A percentile compares a stretch with the other conserved stretches of the same genome.
phyloP scores from a whole-genome alignment of 1,284 basidiomycete genomes.

The Dichomitus squalens region DNA sequence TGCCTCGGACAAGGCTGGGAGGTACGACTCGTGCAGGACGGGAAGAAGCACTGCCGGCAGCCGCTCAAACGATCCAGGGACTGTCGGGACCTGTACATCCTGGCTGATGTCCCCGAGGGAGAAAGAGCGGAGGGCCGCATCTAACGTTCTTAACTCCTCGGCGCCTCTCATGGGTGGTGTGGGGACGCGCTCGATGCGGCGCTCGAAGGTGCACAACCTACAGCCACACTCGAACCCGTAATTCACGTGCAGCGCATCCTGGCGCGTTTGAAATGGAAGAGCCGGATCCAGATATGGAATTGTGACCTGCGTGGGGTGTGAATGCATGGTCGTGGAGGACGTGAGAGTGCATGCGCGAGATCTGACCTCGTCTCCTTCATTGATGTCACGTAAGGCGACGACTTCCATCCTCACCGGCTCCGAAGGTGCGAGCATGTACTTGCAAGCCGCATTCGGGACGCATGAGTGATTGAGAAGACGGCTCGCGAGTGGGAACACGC shows the following conservation, averaged over 20 bases:
- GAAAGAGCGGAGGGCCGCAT: slow-evolving; percentile 40
- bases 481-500: slow-evolving; percentile 72
- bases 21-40: slow-evolving; percentile 58
- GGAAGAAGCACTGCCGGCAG: slow-evolving; percentile 44
- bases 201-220: slow-evolving; percentile 50
- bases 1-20: slow-evolving; percentile 57
- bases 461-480: slow-evolving; percentile 80
- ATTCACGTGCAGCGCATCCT: slow-evolving; percentile 55
- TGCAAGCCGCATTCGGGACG: slow-evolving; percentile 67
- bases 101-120: slow-evolving; percentile 33
- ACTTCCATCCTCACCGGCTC: slow-evolving; percentile 57
- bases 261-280: slow-evolving; percentile 55
- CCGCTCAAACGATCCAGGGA: slow-evolving; percentile 27
- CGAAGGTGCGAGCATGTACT: slow-evolving; percentile 48
- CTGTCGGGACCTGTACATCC: slow-evolving; percentile 6
- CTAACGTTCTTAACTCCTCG: slow-evolving; percentile 34
- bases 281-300: slow-evolving; percentile 79
- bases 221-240: slow-evolving; percentile 74
- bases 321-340: background rate
- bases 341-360: background rate
- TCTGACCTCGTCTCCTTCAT: slow-evolving; percentile 61
- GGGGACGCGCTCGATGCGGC: slow-evolving; percentile 38
- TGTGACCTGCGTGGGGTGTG: slow-evolving; percentile 50
- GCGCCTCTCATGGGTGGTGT: slow-evolving; percentile 36
- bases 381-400: slow-evolving; percentile 59